These are phyloP conservation scores for Kandelia obovata DNA, from an alignment of 345 rosid species.

Conservation along the genomic window DNA sequence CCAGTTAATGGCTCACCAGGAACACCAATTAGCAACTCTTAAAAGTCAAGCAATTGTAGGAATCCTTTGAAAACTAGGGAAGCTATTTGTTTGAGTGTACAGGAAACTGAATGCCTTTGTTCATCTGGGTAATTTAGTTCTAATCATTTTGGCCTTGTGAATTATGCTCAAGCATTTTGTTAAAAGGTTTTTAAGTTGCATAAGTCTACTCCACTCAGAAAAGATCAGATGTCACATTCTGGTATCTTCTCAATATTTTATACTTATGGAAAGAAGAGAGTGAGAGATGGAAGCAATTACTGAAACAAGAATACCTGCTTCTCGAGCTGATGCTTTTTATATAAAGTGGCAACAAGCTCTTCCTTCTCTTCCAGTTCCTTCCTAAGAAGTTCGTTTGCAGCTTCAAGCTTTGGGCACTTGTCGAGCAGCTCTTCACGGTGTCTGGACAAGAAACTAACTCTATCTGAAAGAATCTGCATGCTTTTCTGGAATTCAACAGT, in stretches of 20 bases:
- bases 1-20: not conserved
- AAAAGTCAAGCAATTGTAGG: not conserved
- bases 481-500: slow-evolving; percentile 68
- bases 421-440: slow-evolving; percentile 75
- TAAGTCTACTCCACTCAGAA: too few species aligned
- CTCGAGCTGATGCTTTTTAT: slow-evolving; percentile 83
- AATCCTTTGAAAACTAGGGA: too few species aligned
- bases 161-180: too few species aligned
- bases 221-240: not conserved
- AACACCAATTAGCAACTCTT: not conserved
- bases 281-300: not conserved
- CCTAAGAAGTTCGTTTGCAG: slow-evolving; percentile 61
- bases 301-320: slow-evolving; percentile 63
- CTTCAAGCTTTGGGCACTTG: slow-evolving; percentile 62
- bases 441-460: slow-evolving; percentile 68
- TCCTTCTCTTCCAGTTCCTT: slow-evolving; percentile 82
- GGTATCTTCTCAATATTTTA: not conserved
- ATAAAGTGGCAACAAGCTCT: slow-evolving; percentile 70
- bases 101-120: too few species aligned
- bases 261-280: not conserved
- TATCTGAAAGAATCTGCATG: slow-evolving; percentile 69
- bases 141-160: too few species aligned
- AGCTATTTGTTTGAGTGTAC: too few species aligned
- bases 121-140: too few species aligned
- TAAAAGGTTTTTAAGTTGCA: too few species aligned